Conservation (phyloP, 495 filamentous ascomycete species). For the Xylaria nigripes region DNA sequence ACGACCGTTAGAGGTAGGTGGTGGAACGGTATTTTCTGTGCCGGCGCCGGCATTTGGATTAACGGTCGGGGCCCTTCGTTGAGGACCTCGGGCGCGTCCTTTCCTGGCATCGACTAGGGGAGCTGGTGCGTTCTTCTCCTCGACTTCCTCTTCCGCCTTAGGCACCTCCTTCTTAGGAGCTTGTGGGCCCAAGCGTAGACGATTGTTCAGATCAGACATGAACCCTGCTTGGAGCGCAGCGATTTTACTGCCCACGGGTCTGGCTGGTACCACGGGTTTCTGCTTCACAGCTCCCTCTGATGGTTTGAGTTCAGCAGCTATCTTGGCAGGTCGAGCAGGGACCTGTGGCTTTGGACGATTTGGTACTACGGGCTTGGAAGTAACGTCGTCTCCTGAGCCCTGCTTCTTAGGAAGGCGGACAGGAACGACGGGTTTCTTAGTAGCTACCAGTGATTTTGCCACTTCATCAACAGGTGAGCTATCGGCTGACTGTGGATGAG, state of each 20-base stretch:
- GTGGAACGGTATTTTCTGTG: slow-evolving; percentile 15
- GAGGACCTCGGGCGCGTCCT: slow-evolving; percentile 78
- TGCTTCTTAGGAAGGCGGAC: slow-evolving; percentile 35
- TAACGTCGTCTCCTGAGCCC: slow-evolving; percentile 36
- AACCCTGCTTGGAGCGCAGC: slow-evolving; percentile 85
- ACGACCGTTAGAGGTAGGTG: slow-evolving; percentile 18
- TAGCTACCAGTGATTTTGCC: slow-evolving; percentile 27
- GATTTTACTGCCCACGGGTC: slow-evolving; percentile 76
- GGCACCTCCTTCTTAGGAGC: slow-evolving; percentile 61
- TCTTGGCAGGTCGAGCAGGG: slow-evolving; percentile 60
- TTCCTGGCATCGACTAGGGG: slow-evolving; percentile 83
- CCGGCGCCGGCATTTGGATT: slow-evolving; percentile 26
- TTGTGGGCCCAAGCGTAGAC: slow-evolving; percentile 73
- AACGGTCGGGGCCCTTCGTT: slow-evolving; percentile 59
- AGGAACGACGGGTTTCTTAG: slow-evolving; percentile 40
- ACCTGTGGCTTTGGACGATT: slow-evolving; percentile 76
- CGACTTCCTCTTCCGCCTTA: slow-evolving; percentile 44
- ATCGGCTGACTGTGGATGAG: slow-evolving; percentile 48
- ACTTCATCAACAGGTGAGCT: slow-evolving; percentile 28
- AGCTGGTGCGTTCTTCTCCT: slow-evolving; percentile 64
- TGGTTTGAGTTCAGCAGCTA: slow-evolving; percentile 32
- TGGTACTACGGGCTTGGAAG: slow-evolving; percentile 31
- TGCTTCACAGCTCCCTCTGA: slow-evolving; percentile 44
- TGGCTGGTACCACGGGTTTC: slow-evolving; percentile 74
- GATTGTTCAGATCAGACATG: slow-evolving; percentile 79